Percentiles rank a stretch among this genome's conserved stretches.
phyloP scores from a whole-genome alignment of 345 rosid species.

The Gossypium raimondii region DNA sequence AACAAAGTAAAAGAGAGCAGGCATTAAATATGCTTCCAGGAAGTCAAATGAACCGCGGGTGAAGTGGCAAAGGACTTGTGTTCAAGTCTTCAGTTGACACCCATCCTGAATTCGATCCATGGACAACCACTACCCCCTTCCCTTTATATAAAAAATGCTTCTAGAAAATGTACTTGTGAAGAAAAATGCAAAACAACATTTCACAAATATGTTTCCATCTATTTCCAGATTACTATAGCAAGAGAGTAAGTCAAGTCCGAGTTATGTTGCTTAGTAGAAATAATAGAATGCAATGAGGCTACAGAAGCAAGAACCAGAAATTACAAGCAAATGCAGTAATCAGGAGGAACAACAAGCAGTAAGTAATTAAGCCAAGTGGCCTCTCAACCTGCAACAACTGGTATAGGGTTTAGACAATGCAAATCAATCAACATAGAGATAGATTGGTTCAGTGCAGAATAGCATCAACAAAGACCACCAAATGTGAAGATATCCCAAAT shows the following conservation, averaged over 20 bases:
- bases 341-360: neutral
- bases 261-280: neutral
- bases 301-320: neutral
- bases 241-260: neutral
- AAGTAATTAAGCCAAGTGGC: neutral
- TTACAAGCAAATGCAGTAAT: neutral
- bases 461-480: neutral
- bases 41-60: no score
- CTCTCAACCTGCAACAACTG: neutral
- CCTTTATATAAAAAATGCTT: no score
- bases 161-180: neutral
- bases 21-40: constrained; percentile 5
- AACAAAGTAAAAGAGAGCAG: neutral
- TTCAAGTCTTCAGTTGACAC: no score
- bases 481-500: neutral
- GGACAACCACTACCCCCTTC: no score
- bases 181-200: neutral
- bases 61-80: no score
- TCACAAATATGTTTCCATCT: neutral
- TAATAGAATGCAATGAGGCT: neutral
- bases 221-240: neutral
- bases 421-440: neutral
- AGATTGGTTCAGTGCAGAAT: neutral
- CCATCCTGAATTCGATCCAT: no score
- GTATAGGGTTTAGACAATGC: neutral